Evolutionary conservation across 2,329 filamentous ascomycete genomes (phyloP), one percentile per base, ranked within the genome.

Genomic region (Aureobasidium sp.): DNA sequence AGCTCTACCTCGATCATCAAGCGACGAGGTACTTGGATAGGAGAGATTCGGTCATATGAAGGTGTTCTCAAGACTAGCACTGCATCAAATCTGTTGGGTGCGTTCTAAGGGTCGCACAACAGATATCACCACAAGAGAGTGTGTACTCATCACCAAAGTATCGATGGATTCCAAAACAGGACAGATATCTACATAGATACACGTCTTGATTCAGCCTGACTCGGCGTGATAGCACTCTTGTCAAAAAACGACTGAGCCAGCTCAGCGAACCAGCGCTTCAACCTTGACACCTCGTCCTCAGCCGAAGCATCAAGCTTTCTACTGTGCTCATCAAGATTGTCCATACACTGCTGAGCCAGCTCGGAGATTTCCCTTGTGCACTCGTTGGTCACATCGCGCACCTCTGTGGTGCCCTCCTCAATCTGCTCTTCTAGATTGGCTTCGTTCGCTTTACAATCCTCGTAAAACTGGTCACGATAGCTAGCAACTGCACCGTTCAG

Each of bases 401-500:
- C 11, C 16, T 50, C 34, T 12, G 24, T 39, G 35, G 24, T n/a
- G 16, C 47, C 47, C 16, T 50, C 47, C 12, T 50, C 47, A n/a
- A 50, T 6, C 8, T 22, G 14, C 19, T 50, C 47, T 3, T 27
- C 34, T 2, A 50, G 1, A 17, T 17, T 39, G 17, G 17, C 17
- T 32, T 51, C 47, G 8, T 40, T 32, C 3, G 19, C 21, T 19
- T 51, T 30, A 17, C 47, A 51, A 7, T 51, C 47, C 14, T 51
- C 47, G 27, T 51, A 41, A 6, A 41, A 51, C 6, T 32, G 35
- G 25, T 51, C 47, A 27, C 47, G 47, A 11, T 51, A 29, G 19
- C 22, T 17, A 11, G 19, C 47, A 8, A 51, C 27, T 24, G 47
- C 47, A 6, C 37, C 37, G 12, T 41, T 30, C 8, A 51, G 47